Evolutionary conservation across 106 monocot genomes (phyloP).

Genomic region (Amphibolis antarctica): DNA sequence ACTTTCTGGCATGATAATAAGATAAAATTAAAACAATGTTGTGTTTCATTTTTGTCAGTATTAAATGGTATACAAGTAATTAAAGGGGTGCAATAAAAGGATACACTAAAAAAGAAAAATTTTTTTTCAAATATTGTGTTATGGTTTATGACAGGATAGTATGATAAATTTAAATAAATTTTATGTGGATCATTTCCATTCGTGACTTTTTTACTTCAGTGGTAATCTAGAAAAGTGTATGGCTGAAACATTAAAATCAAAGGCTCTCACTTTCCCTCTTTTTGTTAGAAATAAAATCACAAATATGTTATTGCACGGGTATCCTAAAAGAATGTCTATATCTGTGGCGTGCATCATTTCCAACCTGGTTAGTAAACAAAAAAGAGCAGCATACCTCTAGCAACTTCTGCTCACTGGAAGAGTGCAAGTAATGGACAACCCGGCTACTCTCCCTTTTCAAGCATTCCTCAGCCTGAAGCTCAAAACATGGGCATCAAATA

Average conservation of each 20-base stretch:
- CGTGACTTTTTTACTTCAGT: no score
- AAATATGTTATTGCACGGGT: background rate
- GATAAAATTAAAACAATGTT: conserved; percentile 3
- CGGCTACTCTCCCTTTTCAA: conserved; percentile 25
- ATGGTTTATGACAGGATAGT: no score
- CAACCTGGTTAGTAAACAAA: background rate
- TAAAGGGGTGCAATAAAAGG: no score
- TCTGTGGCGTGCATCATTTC: background rate
- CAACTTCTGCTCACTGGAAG: conserved; percentile 24
- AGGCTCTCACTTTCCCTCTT: background rate
- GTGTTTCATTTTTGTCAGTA: no score
- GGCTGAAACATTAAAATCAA: no score
- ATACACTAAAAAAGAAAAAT: no score
- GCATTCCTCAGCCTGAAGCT: conserved; percentile 26
- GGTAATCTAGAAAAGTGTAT: no score
- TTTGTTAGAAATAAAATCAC: background rate
- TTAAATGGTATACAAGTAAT: no score
- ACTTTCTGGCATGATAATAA: conserved; percentile 38
- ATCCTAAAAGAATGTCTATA: background rate
- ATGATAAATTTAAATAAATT: no score
- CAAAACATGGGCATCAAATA: background rate
- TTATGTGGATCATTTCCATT: no score
- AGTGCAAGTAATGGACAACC: conserved; percentile 22
- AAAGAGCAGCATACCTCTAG: conserved; percentile 16
- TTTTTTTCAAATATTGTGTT: no score